Base-by-base conservation (phyloP, 2,329 filamentous ascomycete species). In the Colletotrichum zoysiae region DNA sequence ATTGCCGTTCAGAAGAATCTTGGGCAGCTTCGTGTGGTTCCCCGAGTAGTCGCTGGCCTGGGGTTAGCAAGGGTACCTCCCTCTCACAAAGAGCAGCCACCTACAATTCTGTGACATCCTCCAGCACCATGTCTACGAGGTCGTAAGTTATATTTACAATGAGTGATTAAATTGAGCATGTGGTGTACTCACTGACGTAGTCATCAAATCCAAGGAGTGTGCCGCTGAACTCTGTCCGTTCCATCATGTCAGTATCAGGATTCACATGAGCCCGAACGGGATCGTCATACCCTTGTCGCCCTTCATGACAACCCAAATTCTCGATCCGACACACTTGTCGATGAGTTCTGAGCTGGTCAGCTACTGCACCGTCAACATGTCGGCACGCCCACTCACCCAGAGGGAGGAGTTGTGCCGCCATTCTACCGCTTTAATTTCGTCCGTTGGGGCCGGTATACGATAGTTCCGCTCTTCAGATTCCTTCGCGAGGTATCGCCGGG, bases 291-390 rank as follows among this genome's bases (percentile, higher is more conserved):
- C 96, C 87, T 98, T 98, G 81, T 98, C 96, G 76, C 95, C 94
- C 85, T 99, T 99, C 96, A 99, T 99, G 78, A 99, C 91, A 74
- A 99, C 95, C 95, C 95, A 98, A 82, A 99, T 98, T 78, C 92
- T 93, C 66, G 95, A 98, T 74, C 96, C 96, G 76, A 99, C 95
- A 81, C 96, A 99, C 84, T 98, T 98, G 86, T 99, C 96, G 82
- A 99, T 98, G 80, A 99, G 90, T 84, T 99, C 96, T 97, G 79
- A 23, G 12, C 38, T 18, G 65, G 76, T 80, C 71, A 79, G 76
- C 57, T 48, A 26, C 55, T 26, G 23, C 26, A n/a, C 35, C 57
- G 35, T 58, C 35, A 42, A 35, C 42, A 42, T 23, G 33, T 38
- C 42, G 56, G 42, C 62, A 38, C 12, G 55, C 46, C 65, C 40